Evolutionary conservation across 2,329 filamentous ascomycete genomes (phyloP).

Genomic region (Paecilomyces fulvus): DNA sequence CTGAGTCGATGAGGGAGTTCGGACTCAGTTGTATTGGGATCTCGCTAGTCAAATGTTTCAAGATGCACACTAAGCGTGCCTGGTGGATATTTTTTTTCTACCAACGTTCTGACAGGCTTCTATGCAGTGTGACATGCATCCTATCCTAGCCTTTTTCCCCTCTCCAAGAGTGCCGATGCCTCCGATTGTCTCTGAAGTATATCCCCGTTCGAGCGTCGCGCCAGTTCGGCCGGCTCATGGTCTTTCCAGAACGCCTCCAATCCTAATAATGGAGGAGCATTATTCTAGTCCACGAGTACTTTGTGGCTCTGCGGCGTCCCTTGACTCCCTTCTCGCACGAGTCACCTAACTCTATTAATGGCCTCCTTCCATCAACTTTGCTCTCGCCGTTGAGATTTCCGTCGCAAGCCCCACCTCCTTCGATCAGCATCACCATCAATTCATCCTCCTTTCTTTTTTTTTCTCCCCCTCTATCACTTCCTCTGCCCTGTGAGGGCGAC

Average conservation of each 20-base stretch:
- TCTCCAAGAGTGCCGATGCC: not conserved
- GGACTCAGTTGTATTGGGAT: not conserved
- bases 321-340: not conserved
- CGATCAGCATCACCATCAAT: not conserved
- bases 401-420: not conserved
- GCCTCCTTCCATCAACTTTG: not conserved
- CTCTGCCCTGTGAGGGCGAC: not conserved
- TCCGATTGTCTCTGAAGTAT: not conserved
- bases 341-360: not conserved
- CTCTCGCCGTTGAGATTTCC: not conserved
- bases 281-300: not conserved
- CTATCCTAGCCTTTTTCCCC: not conserved
- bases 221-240: not conserved
- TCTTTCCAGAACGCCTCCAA: not conserved
- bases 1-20: too few relatives aligned
- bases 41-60: not conserved
- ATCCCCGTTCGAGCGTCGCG: not conserved
- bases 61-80: not conserved
- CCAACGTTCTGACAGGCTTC: constrained; percentile 2
- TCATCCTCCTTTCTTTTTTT: not conserved
- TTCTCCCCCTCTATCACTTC: not conserved
- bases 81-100: not conserved
- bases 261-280: not conserved
- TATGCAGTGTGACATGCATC: not conserved
- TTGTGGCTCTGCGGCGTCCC: not conserved